Conservation (phyloP, 2,329 filamentous ascomycete species). For the Paramyrothecium sp. region DNA sequence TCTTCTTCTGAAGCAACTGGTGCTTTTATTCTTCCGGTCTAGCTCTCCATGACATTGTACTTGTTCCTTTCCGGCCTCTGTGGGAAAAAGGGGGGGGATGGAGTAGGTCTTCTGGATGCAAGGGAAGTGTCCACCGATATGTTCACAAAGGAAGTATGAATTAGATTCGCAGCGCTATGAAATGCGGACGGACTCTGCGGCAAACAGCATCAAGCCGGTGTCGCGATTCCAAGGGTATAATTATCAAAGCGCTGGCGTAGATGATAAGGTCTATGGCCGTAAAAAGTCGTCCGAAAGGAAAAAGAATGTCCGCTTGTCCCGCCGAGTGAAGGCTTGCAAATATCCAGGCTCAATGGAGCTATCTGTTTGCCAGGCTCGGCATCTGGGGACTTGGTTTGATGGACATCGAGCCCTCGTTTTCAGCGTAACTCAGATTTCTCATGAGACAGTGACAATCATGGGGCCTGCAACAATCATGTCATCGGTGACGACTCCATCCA, state of each 20-base stretch:
- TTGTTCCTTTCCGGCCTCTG: background rate
- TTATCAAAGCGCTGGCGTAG: background rate
- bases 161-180: background rate
- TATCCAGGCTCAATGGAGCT: background rate
- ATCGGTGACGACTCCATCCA: constrained; percentile 54
- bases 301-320: background rate
- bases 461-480: constrained; percentile 66
- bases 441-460: constrained; percentile 54
- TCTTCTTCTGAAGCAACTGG: background rate
- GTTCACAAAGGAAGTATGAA: background rate
- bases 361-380: background rate
- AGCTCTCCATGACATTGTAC: background rate
- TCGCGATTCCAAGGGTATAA: background rate
- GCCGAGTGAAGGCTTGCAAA: background rate
- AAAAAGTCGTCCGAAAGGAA: background rate
- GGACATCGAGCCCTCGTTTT: background rate
- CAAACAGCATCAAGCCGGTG: background rate
- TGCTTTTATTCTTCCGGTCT: background rate
- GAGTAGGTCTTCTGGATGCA: background rate
- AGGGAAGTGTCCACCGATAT: background rate
- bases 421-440: constrained; percentile 5
- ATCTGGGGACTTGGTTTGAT: background rate
- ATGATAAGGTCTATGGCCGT: background rate
- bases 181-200: background rate
- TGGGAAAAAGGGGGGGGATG: background rate